A percentile compares a stretch with the other conserved stretches of the same genome.
Conservation (phyloP, 352 stramenopile species). For the Aphanomyces euteiches region DNA sequence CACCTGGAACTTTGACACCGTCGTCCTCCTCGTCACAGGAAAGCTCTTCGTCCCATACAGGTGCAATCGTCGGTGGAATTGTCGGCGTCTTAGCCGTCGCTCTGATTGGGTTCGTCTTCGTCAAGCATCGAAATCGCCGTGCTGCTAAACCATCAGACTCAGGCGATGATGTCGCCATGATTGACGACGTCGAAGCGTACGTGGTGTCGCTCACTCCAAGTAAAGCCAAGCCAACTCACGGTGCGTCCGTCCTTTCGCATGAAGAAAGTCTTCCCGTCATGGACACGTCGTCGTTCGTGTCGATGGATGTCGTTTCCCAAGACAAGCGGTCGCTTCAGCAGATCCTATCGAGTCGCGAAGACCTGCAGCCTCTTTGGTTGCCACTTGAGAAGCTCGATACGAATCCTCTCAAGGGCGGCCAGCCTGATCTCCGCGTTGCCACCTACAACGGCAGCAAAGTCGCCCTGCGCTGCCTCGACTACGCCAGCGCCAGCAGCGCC, state of each 20-base stretch:
- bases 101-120: not conserved
- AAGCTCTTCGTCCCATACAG: not conserved
- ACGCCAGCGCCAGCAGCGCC: not conserved
- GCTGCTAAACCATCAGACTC: not conserved
- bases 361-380: not conserved
- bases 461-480: not conserved
- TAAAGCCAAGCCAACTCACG: too few species aligned
- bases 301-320: not conserved
- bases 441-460: slow-evolving; percentile 5
- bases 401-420: slow-evolving; percentile 17
- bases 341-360: not conserved
- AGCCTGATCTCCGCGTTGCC: not conserved
- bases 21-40: too few species aligned
- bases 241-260: not conserved
- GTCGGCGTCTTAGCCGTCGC: not conserved
- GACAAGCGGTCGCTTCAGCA: not conserved
- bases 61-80: not conserved
- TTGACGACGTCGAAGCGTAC: not conserved
- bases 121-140: not conserved
- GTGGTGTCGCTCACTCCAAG: too few species aligned
- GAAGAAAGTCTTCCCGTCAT: not conserved
- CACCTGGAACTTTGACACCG: too few species aligned
- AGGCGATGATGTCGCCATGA: not conserved
- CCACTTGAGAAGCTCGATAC: not conserved
- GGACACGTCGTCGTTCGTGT: not conserved